A percentile compares a stretch with the other conserved stretches of the same genome.
phyloP scores from a whole-genome alignment of 1,284 basidiomycete species.

The Ganoderma resinaceum region DNA sequence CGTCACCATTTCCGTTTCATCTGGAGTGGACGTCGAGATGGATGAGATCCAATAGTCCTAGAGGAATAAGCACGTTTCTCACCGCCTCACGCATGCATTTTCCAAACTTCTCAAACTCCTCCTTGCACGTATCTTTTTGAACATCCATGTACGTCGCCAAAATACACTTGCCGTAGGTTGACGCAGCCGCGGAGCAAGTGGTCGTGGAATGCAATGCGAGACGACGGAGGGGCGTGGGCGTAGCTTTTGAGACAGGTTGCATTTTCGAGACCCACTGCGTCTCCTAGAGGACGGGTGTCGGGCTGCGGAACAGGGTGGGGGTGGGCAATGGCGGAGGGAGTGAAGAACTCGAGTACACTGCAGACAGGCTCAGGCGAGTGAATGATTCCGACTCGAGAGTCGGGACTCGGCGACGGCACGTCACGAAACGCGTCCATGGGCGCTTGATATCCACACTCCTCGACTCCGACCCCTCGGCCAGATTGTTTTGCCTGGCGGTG shows the following conservation, averaged over 20 bases:
- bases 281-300: not conserved
- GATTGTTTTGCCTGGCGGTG: too few relatives aligned
- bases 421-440: not conserved
- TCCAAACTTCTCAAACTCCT: slow-evolving; percentile 81
- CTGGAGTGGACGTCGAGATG: slow-evolving; percentile 44
- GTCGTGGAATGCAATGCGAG: slow-evolving; percentile 73
- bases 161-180: slow-evolving; percentile 82
- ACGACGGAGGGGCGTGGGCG: slow-evolving; percentile 58
- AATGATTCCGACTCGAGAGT: too few relatives aligned
- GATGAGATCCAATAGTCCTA: not conserved
- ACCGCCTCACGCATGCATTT: slow-evolving; percentile 77
- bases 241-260: slow-evolving; percentile 27
- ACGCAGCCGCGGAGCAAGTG: slow-evolving; percentile 74
- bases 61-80: slow-evolving; percentile 9
- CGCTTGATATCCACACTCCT: not conserved
- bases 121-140: slow-evolving; percentile 76
- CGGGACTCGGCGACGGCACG: not conserved
- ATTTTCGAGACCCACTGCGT: not conserved
- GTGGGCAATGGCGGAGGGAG: not conserved
- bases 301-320: not conserved
- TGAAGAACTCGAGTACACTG: too few relatives aligned
- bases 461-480: not conserved
- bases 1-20: slow-evolving; percentile 71
- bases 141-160: slow-evolving; percentile 79
- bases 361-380: not conserved